Evolutionary conservation across 2,329 filamentous ascomycete species (phyloP).

Genomic region (Penicillium sp.): DNA sequence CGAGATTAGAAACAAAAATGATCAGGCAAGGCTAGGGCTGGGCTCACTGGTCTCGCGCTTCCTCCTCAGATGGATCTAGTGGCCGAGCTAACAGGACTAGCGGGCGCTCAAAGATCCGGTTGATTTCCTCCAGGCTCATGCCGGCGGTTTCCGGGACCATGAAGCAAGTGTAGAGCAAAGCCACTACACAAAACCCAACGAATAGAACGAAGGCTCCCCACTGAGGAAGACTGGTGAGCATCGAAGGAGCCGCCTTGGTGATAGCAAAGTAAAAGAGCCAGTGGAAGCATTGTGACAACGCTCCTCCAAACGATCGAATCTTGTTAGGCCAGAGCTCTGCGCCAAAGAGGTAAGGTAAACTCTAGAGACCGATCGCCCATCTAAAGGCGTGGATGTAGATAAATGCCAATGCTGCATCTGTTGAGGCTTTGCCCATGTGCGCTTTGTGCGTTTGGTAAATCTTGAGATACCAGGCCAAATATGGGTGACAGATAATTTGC

Average conservation of each 20-base stretch:
- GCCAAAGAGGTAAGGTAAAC: constrained; percentile 54
- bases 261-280: constrained; percentile 54
- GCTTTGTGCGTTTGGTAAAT: constrained; percentile 36
- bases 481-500: constrained; percentile 52
- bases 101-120: not conserved
- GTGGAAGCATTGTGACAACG: constrained; percentile 48
- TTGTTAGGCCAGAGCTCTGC: constrained; percentile 55
- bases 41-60: not conserved
- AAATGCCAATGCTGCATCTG: constrained; percentile 44
- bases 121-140: constrained; percentile 44
- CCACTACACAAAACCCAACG: constrained; percentile 47
- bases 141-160: constrained; percentile 48
- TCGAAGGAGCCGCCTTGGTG: constrained; percentile 42
- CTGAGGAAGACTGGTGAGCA: constrained; percentile 44
- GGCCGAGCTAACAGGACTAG: not conserved
- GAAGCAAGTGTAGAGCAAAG: constrained; percentile 48
- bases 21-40: not conserved
- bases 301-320: constrained; percentile 53
- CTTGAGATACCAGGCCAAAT: constrained; percentile 51
- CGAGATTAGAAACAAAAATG: not conserved
- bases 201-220: constrained; percentile 56
- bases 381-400: constrained; percentile 56
- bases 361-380: constrained; percentile 48
- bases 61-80: not conserved
- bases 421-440: constrained; percentile 37